These are phyloP conservation scores for Syzygium jambos DNA, from an alignment of 345 rosid genomes.

Conservation along the genomic window DNA sequence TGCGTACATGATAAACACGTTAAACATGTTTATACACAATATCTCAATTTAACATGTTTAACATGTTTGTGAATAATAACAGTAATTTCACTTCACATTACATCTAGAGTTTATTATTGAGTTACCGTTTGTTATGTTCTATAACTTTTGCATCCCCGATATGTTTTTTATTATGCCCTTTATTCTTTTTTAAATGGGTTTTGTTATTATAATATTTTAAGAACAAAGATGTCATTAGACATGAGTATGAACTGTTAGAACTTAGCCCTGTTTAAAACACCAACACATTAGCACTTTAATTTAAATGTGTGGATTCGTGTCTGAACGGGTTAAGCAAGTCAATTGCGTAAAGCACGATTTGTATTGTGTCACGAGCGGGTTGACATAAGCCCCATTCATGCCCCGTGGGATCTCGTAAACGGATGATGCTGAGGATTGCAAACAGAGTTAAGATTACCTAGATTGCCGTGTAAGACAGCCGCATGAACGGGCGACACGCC, in stretches of 20 bases:
- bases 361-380: neutral
- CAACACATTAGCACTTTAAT: too few species aligned
- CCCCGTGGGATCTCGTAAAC: neutral
- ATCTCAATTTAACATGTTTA: neutral
- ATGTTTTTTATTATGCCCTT: neutral
- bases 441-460: neutral
- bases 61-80: neutral
- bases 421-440: neutral
- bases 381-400: neutral
- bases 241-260: neutral
- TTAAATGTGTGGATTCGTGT: neutral
- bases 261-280: neutral
- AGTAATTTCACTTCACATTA: neutral
- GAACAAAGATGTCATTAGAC: neutral
- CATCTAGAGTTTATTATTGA: neutral
- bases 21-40: neutral
- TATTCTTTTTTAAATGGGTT: neutral
- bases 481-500: neutral
- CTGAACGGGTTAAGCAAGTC: neutral
- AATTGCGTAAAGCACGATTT: neutral
- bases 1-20: neutral
- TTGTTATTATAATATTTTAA: too few species aligned
- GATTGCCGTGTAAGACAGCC: neutral
- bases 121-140: neutral
- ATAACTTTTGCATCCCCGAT: neutral